phyloP scores from a whole-genome alignment of 2,329 filamentous ascomycete species.

The Penicillium sp. region DNA sequence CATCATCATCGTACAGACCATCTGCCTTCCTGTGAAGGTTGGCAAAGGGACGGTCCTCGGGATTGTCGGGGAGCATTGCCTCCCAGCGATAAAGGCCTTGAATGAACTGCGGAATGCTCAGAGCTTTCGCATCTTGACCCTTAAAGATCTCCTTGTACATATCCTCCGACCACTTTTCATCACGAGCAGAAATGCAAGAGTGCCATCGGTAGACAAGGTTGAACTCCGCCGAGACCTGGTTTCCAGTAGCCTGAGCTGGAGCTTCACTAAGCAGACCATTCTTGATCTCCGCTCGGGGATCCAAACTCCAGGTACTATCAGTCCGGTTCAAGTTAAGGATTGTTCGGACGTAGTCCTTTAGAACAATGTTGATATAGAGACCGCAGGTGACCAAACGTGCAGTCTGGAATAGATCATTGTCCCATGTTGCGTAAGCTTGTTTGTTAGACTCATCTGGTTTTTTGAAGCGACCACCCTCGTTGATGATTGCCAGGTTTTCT shows the following conservation, averaged over 20 bases:
- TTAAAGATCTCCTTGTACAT: conserved; percentile 52
- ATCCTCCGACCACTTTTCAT: conserved; percentile 63
- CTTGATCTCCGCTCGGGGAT: conserved; percentile 61
- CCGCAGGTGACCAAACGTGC: conserved; percentile 56
- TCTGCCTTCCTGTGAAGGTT: conserved; percentile 49
- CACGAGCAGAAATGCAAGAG: conserved; percentile 59
- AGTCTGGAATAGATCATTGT: conserved; percentile 54
- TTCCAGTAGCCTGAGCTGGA: conserved; percentile 59
- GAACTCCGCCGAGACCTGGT: conserved; percentile 68
- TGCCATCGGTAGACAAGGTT: conserved; percentile 69
- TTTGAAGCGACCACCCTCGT: conserved; percentile 68
- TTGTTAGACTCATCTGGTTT: conserved; percentile 43
- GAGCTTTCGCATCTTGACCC: conserved; percentile 34
- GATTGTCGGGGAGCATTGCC: conserved; percentile 43
- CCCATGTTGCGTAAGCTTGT: conserved; percentile 38
- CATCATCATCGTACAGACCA: conserved; percentile 57
- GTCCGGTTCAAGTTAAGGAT: conserved; percentile 62
- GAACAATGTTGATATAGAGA: conserved; percentile 57
- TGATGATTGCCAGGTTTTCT: conserved; percentile 63
- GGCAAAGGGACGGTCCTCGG: conserved; percentile 51
- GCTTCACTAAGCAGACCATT: conserved; percentile 48
- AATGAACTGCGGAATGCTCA: conserved; percentile 42
- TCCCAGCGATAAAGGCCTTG: conserved; percentile 44
- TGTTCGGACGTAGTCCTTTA: conserved; percentile 61
- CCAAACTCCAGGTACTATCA: conserved; percentile 61